phyloP scores from a whole-genome alignment of 106 monocot genomes.

The Chionographis japonica region DNA sequence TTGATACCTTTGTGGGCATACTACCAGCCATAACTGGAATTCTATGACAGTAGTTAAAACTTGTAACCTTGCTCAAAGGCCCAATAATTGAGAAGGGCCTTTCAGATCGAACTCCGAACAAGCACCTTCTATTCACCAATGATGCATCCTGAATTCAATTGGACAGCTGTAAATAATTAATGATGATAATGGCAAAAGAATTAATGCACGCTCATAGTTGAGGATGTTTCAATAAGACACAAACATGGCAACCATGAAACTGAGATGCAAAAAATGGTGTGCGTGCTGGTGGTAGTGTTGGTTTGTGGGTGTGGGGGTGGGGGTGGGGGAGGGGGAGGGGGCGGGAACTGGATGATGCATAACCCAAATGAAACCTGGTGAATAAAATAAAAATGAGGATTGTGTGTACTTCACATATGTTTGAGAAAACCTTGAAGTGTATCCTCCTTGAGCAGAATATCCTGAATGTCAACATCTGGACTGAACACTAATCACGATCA shows the following conservation, averaged over 20 bases:
- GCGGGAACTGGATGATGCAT: neutral
- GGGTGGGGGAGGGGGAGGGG: no score
- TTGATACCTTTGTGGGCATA: conserved; percentile 8
- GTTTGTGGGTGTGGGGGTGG: no score
- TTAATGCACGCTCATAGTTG: neutral
- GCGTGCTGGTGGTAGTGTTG: no score
- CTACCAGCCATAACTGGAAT: conserved; percentile 26
- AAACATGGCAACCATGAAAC: neutral
- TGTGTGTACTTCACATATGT: conserved; percentile 8
- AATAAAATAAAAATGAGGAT: neutral
- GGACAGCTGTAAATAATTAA: neutral
- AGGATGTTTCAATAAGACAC: neutral
- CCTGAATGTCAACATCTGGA: conserved; percentile 25
- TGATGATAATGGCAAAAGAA: neutral
- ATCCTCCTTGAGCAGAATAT: conserved; percentile 9
- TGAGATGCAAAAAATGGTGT: neutral
- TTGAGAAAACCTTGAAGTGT: conserved; percentile 19
- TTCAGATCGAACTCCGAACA: neutral
- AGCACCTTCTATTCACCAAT: conserved; percentile 1
- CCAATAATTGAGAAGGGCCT: conserved; percentile 3
- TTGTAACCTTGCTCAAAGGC: conserved; percentile 1
- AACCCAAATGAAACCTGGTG: neutral
- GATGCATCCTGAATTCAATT: conserved; percentile 10
- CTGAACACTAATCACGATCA: conserved; percentile 12
- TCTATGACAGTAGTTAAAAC: conserved; percentile 2